Evolutionary conservation across 805 yeast genomes (phyloP).

Genomic region (Metschnikowia gelsemii): DNA sequence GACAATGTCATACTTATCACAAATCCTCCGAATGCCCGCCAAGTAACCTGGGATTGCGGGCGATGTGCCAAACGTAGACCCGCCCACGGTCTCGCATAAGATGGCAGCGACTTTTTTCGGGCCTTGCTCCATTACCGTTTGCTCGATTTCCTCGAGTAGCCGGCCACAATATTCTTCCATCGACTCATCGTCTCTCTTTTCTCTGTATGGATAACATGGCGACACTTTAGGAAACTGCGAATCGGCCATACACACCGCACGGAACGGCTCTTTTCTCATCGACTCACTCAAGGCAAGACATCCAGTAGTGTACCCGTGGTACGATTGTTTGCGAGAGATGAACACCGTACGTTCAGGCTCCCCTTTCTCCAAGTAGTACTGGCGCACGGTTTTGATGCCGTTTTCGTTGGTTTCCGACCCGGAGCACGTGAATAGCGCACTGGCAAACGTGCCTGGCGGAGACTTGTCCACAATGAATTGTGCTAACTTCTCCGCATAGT

Average conservation of each 20-base stretch:
- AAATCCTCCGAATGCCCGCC: conserved; percentile 43
- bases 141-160: conserved; percentile 17
- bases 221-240: conserved; percentile 17
- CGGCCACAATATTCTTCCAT: conserved; percentile 14
- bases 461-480: conserved; percentile 18
- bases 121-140: conserved; percentile 14
- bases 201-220: conserved; percentile 19
- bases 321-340: conserved; percentile 18
- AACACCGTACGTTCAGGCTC: conserved; percentile 18
- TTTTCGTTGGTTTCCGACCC: conserved; percentile 22
- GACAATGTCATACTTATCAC: conserved; percentile 52
- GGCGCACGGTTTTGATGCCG: conserved; percentile 22
- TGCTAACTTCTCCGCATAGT: conserved; percentile 18
- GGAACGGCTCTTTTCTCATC: conserved; percentile 11
- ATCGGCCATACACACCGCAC: conserved; percentile 14
- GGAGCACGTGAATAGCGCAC: conserved; percentile 21
- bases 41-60: conserved; percentile 20
- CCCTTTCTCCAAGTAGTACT: conserved; percentile 19
- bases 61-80: conserved; percentile 29
- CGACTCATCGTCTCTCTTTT: conserved; percentile 12
- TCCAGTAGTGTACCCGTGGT: conserved; percentile 21
- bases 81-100: conserved; percentile 27
- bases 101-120: conserved; percentile 26
- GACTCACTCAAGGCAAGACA: conserved; percentile 17
- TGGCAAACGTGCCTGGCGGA: conserved; percentile 17